Evolutionary conservation across 805 yeast genomes (phyloP).

Genomic region (Scheffersomyces coipomensis): DNA sequence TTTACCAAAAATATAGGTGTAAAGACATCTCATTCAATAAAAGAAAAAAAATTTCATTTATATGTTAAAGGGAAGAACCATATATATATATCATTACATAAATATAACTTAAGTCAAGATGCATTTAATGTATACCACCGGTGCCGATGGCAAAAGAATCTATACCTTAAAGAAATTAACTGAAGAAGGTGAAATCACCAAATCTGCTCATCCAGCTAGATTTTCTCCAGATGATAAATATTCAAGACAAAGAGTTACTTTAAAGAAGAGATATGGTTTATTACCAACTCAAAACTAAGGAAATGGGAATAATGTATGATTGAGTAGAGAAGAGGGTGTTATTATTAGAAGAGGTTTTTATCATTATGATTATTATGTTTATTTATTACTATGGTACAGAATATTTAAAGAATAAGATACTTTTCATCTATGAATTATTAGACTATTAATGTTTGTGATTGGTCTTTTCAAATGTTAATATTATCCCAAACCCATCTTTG

Average conservation of each 20-base stretch:
- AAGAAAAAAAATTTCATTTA: no score
- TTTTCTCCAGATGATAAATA: constrained; percentile 99
- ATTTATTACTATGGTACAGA: no score
- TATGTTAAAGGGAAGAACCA: no score
- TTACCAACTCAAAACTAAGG: constrained; percentile 73
- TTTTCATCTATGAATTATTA: no score
- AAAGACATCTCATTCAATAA: no score
- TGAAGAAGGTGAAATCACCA: constrained; percentile 89
- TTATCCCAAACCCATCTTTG: no score
- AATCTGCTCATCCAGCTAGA: constrained; percentile 99
- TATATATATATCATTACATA: no score
- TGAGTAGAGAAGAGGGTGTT: background rate
- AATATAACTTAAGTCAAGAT: constrained; percentile 51
- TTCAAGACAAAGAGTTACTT: constrained; percentile 97
- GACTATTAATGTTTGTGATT: no score
- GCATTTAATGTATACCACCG: constrained; percentile 99
- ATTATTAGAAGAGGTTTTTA: background rate
- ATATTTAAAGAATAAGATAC: no score
- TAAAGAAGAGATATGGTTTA: constrained; percentile 89
- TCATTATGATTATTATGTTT: no score
- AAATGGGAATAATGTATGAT: background rate
- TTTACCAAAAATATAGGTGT: no score
- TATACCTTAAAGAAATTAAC: constrained; percentile 87
- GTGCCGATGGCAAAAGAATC: constrained; percentile 91
- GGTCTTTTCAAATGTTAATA: no score